Evolutionary conservation across 2,329 filamentous ascomycete species (phyloP).

Genomic region (Aureobasidium melanogenum): DNA sequence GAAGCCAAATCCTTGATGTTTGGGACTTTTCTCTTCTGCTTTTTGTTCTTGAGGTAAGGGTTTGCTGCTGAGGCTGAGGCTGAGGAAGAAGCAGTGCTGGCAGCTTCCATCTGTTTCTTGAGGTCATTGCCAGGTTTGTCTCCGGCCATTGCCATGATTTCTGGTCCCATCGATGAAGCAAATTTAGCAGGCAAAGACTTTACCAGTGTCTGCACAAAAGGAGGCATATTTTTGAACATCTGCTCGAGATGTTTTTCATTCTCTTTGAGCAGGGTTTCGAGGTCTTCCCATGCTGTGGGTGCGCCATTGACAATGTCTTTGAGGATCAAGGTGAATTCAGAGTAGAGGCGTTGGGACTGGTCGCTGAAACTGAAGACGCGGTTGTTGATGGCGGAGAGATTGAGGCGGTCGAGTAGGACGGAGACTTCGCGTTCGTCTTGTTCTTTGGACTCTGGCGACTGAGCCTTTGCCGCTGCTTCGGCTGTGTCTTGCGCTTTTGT

Average conservation of each 20-base stretch:
- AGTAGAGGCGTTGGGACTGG: conserved; percentile 73
- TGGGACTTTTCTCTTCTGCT: conserved; percentile 55
- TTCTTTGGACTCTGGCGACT: conserved; percentile 30
- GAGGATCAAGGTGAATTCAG: conserved; percentile 79
- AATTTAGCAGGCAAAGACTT: conserved; percentile 76
- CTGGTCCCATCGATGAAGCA: conserved; percentile 65
- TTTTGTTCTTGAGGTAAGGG: conserved; percentile 14
- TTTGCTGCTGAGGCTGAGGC: too few relatives aligned
- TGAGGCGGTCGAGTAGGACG: conserved; percentile 72
- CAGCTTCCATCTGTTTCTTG: conserved; percentile 25
- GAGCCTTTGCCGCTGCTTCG: conserved; percentile 9
- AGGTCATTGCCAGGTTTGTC: conserved; percentile 50
- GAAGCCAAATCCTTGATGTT: conserved; percentile 72
- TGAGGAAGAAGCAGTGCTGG: conserved; percentile 18
- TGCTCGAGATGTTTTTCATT: conserved; percentile 56
- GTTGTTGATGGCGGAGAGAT: conserved; percentile 76
- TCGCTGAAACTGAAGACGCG: conserved; percentile 75
- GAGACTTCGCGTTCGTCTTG: conserved; percentile 65
- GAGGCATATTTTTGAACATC: conserved; percentile 60
- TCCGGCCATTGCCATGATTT: conserved; percentile 69
- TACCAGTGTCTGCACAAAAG: conserved; percentile 76
- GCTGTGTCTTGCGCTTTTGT: neutral
- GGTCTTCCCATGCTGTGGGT: conserved; percentile 85
- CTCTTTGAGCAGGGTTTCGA: conserved; percentile 59
- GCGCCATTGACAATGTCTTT: conserved; percentile 89